Base-by-base conservation (phyloP, 2,329 filamentous ascomycete species). In the Trichoderma atroviride region DNA sequence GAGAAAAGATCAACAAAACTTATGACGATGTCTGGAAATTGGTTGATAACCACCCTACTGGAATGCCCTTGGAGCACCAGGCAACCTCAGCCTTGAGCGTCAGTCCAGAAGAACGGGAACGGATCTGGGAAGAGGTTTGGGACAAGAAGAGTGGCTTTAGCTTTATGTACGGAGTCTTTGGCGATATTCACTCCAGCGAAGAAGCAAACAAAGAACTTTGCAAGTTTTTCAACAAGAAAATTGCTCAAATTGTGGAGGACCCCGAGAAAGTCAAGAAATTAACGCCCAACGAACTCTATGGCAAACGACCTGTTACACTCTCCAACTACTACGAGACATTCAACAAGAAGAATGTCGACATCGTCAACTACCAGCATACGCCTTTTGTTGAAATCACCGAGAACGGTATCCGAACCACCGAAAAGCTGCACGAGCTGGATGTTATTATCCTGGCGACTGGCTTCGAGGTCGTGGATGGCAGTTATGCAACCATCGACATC, bases 131-230 rank as follows among this genome's bases (percentile, higher is more conserved):
- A 29, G 29, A 27, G 2, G 4, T 33, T 33, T 62, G 59, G 59
- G 7, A 33, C 19, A 27, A 62, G 22, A 40, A 29, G n/a, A 62
- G 43, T 9, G 59, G 40, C n/a, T 62, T 33, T 9, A 27, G 27
- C 29, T 62, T 33, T n/a, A 33, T 62, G 59, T 50, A 50, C 24
- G 47, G 47, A 50, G 31, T 29, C 7, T 62, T 62, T 31, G 47
- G 37, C 13, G 59, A 62, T 24, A 47, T 50, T 4, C 19, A 50
- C 5, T 22, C 29, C 4, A 62, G 40, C 4, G 59, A 50, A 33
- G 59, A 62, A 4, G 59, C 59, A 13, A 62, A 62, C 31, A 43
- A 62, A 24, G 59, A 50, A 33, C 37, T 43, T 29, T 62, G 59
- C 19, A 62, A 50, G 4, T 62, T 50, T 22, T 50, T 62, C 22